Conservation (phyloP, 164 flowering plant genomes). For the Liquidambar formosana region DNA sequence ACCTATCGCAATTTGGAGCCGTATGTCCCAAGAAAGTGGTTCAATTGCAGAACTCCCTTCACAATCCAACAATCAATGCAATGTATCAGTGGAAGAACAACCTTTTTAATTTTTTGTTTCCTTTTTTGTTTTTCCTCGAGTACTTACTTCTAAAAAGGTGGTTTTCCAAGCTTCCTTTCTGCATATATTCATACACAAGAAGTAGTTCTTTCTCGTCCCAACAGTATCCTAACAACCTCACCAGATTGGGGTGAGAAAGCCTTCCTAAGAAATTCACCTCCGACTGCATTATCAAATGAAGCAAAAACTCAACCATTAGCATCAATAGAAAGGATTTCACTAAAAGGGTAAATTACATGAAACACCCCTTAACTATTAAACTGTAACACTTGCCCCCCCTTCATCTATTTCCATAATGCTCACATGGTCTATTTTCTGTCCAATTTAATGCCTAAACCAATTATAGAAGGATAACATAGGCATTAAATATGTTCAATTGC, state of each 20-base stretch:
- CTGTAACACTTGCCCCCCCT: no score
- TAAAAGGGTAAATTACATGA: no score
- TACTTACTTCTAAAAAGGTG: slow-evolving; percentile 17
- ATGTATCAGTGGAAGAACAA: not conserved
- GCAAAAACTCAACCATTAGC: not conserved
- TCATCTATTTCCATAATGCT: no score
- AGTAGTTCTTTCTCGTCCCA: slow-evolving; percentile 15
- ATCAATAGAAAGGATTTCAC: no score
- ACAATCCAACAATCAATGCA: slow-evolving; percentile 8
- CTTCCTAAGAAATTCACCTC: slow-evolving; percentile 68
- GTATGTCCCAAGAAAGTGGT: slow-evolving; percentile 56
- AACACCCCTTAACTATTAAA: no score
- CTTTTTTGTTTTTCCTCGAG: slow-evolving; percentile 31
- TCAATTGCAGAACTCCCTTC: slow-evolving; percentile 41
- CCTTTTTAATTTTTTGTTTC: no score
- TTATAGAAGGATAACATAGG: no score
- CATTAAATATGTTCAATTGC: no score
- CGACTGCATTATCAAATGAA: slow-evolving; percentile 34
- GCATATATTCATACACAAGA: slow-evolving; percentile 14
- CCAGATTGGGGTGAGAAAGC: slow-evolving; percentile 74
- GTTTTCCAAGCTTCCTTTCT: slow-evolving; percentile 15
- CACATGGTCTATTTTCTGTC: no score
- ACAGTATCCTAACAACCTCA: slow-evolving; percentile 39
- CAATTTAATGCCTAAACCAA: no score
- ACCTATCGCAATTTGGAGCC: slow-evolving; percentile 59